Evolutionary conservation across 257 asterid species (phyloP).

Genomic region (Cynanchum wilfordii): DNA sequence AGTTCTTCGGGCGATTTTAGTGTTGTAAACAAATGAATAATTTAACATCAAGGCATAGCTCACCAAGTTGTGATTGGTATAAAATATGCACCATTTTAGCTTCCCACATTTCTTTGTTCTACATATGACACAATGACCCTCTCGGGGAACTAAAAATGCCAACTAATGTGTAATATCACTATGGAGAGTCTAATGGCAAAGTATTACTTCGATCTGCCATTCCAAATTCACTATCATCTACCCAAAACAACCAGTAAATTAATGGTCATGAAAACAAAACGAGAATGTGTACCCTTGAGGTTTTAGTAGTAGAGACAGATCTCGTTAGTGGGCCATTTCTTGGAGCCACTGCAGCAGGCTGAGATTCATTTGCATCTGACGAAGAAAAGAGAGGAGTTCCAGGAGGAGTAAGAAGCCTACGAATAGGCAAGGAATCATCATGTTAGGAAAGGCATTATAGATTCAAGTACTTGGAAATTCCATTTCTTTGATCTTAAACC

Average conservation of each 20-base stretch:
- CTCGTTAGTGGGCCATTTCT: constrained; percentile 60
- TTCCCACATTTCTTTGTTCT: not conserved
- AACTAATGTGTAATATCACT: not conserved
- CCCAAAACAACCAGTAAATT: not conserved
- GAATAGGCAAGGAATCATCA: constrained; percentile 11
- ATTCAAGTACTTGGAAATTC: not conserved
- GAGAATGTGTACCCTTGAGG: constrained; percentile 68
- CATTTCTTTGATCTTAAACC: not conserved
- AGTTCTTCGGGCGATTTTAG: not conserved
- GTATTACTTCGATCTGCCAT: not conserved
- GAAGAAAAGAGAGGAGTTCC: constrained; percentile 92
- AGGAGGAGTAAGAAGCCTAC: constrained; percentile 99
- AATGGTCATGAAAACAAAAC: not conserved
- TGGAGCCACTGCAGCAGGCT: constrained; percentile 44
- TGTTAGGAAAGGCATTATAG: not conserved
- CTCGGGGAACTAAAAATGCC: too few relatives aligned
- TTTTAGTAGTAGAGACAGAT: constrained; percentile 68
- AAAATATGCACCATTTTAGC: not conserved
- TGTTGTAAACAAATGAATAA: not conserved
- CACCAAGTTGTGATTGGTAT: not conserved
- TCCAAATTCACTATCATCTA: not conserved
- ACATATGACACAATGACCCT: not conserved
- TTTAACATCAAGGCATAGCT: not conserved
- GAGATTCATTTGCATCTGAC: constrained; percentile 62
- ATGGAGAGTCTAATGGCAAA: not conserved